These are phyloP conservation scores for Colletotrichum sp. DNA, from an alignment of 2,329 filamentous ascomycete species.

Conservation along the genomic window DNA sequence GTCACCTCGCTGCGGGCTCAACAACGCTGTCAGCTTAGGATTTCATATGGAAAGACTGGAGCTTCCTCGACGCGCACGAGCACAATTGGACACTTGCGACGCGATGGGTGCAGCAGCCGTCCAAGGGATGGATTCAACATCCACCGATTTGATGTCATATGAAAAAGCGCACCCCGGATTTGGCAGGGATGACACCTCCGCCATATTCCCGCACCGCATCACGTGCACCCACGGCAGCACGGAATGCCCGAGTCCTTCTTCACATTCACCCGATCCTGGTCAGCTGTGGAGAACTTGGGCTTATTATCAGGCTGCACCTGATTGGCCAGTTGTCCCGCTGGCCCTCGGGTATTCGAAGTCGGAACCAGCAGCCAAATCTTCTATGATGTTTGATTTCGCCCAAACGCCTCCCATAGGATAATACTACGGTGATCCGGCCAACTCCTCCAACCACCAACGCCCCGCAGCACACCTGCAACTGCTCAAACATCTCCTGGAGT, in stretches of 20 bases:
- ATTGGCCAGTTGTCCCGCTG: not conserved
- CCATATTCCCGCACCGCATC: not conserved
- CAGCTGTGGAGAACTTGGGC: not conserved
- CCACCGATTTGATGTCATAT: not conserved
- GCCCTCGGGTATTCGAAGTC: not conserved
- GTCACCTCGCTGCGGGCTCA: not conserved
- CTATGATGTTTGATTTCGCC: constrained; percentile 10
- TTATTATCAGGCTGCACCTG: not conserved
- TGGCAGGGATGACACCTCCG: not conserved
- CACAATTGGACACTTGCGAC: not conserved
- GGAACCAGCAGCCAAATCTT: not conserved
- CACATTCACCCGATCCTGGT: not conserved
- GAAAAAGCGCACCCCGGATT: not conserved
- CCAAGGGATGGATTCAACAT: not conserved
- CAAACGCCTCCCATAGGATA: constrained; percentile 12
- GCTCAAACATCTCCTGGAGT: not conserved
- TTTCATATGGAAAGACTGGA: not conserved
- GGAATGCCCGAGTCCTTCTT: not conserved
- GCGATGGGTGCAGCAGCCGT: not conserved
- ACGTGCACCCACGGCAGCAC: not conserved
- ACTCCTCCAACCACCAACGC: not conserved
- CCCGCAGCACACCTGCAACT: not conserved
- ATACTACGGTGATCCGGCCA: not conserved
- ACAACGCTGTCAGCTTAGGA: not conserved
- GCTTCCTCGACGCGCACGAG: not conserved